A percentile compares a stretch with the other conserved stretches of the same genome.
phyloP scores from a whole-genome alignment of 2,329 filamentous ascomycete genomes.

The Apiospora phragmitis region DNA sequence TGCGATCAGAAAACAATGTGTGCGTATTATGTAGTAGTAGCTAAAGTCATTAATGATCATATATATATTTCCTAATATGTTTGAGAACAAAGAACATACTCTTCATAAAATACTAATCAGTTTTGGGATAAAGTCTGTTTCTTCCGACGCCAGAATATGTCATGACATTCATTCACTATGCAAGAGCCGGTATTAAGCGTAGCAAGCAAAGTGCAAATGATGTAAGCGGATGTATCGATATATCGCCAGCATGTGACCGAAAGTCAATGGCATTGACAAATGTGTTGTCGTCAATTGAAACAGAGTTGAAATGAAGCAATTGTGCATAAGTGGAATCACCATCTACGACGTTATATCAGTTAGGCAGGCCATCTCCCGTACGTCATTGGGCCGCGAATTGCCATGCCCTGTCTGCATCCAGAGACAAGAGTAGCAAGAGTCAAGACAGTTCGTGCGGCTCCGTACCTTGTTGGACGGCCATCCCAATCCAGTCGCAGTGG shows the following conservation, averaged over 20 bases:
- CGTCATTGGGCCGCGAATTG: background rate
- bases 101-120: background rate
- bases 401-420: background rate
- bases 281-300: background rate
- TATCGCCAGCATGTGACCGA: background rate
- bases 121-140: background rate
- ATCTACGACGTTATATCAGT: background rate
- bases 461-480: background rate
- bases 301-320: background rate
- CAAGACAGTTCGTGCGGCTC: slow-evolving; percentile 2
- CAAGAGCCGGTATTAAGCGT: background rate
- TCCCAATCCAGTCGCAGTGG: background rate
- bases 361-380: background rate
- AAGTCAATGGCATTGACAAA: background rate
- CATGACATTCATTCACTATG: background rate
- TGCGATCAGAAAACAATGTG: background rate
- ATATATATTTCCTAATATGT: background rate
- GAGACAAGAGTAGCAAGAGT: background rate
- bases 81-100: background rate
- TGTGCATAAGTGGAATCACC: background rate
- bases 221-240: background rate
- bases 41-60: background rate
- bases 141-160: background rate
- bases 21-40: no score
- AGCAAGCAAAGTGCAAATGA: background rate